Percentiles rank a stretch among this genome's conserved stretches.
phyloP scores from a whole-genome alignment of 176 grass and related monocot genomes.

The Oropetium thomaeum region DNA sequence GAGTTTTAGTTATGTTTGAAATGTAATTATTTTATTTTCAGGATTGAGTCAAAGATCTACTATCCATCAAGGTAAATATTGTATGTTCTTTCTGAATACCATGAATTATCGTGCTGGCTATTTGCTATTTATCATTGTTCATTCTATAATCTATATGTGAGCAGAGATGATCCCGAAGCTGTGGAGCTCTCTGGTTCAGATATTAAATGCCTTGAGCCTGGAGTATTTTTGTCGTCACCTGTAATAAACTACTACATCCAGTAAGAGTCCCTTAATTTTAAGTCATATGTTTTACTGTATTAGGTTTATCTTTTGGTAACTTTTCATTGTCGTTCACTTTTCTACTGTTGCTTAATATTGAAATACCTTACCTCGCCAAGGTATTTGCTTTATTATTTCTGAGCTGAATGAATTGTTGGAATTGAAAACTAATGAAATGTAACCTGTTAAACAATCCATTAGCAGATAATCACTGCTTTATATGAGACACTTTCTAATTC shows the following conservation, averaged over 20 bases:
- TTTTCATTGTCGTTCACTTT: too few relatives aligned
- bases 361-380: neutral
- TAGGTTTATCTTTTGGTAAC: too few relatives aligned
- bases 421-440: slow-evolving; percentile 5
- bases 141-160: slow-evolving; percentile 32
- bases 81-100: slow-evolving; percentile 23
- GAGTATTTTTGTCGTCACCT: slow-evolving; percentile 66
- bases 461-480: neutral
- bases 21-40: slow-evolving; percentile 37
- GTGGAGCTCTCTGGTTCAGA: slow-evolving; percentile 60
- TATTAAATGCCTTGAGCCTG: slow-evolving; percentile 64
- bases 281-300: too few relatives aligned
- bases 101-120: neutral
- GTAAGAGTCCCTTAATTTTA: slow-evolving; percentile 44
- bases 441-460: neutral
- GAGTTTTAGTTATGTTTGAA: slow-evolving; percentile 18
- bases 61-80: slow-evolving; percentile 75
- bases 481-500: neutral
- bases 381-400: slow-evolving; percentile 11
- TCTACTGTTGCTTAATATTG: neutral
- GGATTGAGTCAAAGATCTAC: slow-evolving; percentile 63
- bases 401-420: neutral
- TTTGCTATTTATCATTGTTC: neutral
- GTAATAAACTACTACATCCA: slow-evolving; percentile 89
- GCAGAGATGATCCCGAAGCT: slow-evolving; percentile 72